phyloP scores from a whole-genome alignment of 192 early-diverging fungal genomes.

The Coemansia nantahalensis region DNA sequence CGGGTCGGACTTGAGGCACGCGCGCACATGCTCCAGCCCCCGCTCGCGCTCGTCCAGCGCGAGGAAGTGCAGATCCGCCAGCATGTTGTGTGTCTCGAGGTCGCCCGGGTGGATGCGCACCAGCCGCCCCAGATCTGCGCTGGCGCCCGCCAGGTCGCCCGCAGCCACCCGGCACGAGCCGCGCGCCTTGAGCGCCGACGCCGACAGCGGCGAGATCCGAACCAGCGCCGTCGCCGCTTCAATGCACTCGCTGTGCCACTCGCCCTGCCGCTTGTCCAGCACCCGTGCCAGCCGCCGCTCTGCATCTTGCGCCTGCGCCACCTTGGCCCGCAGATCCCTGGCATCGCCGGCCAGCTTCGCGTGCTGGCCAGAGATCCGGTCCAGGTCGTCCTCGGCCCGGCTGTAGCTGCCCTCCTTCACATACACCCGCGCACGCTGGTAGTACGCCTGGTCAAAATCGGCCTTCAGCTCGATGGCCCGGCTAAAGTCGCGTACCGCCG shows the following conservation, averaged over 20 bases:
- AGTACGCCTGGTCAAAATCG: constrained; percentile 74
- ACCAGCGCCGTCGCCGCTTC: constrained; percentile 55
- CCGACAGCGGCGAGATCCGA: constrained; percentile 55
- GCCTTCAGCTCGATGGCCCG: constrained; percentile 76
- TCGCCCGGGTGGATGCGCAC: constrained; percentile 71
- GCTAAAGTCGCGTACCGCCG: constrained; percentile 81
- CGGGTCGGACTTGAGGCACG: constrained; percentile 86
- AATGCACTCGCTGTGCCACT: constrained; percentile 58
- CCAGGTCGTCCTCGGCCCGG: constrained; percentile 62
- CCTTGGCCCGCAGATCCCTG: constrained; percentile 28
- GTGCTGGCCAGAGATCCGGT: constrained; percentile 6
- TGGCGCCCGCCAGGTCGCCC: constrained; percentile 82
- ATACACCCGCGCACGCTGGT: constrained; percentile 71
- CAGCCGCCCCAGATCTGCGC: constrained; percentile 73
- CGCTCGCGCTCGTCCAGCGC: constrained; percentile 66
- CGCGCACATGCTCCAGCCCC: constrained; percentile 70
- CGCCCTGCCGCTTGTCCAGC: constrained; percentile 11
- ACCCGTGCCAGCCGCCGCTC: constrained; percentile 39
- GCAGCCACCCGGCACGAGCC: constrained; percentile 70
- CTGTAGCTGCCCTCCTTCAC: constrained; percentile 65
- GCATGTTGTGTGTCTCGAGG: constrained; percentile 57
- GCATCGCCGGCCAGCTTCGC: constrained; percentile 18
- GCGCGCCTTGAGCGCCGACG: constrained; percentile 60
- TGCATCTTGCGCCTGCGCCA: constrained; percentile 51
- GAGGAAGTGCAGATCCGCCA: constrained; percentile 73